Evolutionary conservation across 768 basidiomycete species (phyloP).

Genomic region (Dendrothele bispora): DNA sequence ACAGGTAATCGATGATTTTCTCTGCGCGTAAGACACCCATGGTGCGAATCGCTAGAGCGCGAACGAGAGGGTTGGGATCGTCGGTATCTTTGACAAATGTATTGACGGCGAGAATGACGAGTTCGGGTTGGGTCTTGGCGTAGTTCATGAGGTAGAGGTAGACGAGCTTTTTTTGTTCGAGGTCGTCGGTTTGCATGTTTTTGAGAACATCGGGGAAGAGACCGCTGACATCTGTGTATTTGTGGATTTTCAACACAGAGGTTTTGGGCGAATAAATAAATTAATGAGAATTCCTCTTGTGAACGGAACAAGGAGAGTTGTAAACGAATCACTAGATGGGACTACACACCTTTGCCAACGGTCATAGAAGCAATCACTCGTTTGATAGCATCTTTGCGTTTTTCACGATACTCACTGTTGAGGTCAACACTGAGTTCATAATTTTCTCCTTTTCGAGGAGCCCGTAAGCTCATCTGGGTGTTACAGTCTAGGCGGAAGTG

Average conservation of each 20-base stretch:
- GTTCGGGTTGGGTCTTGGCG: constrained; percentile 97
- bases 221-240: constrained; percentile 89
- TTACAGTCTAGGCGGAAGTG: too few species aligned
- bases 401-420: constrained; percentile 94
- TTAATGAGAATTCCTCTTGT: too few species aligned
- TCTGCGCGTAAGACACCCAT: constrained; percentile 98
- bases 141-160: constrained; percentile 99
- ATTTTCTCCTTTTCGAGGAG: constrained; percentile 85
- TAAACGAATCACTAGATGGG: constrained; percentile 1
- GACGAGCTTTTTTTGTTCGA: constrained; percentile 99
- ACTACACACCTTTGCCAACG: constrained; percentile 83
- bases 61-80: constrained; percentile 94
- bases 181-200: constrained; percentile 99
- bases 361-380: constrained; percentile 98
- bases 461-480: constrained; percentile 54
- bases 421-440: constrained; percentile 96
- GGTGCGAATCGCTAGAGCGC: constrained; percentile 96
- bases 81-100: constrained; percentile 98
- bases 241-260: too few species aligned
- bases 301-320: constrained; percentile 6
- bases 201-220: constrained; percentile 98
- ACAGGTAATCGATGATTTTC: constrained; percentile 99
- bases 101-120: constrained; percentile 98
- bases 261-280: too few species aligned
- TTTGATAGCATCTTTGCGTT: constrained; percentile 98